Conservation (phyloP, 2,329 filamentous ascomycete species). For the Alternaria ventricosa region DNA sequence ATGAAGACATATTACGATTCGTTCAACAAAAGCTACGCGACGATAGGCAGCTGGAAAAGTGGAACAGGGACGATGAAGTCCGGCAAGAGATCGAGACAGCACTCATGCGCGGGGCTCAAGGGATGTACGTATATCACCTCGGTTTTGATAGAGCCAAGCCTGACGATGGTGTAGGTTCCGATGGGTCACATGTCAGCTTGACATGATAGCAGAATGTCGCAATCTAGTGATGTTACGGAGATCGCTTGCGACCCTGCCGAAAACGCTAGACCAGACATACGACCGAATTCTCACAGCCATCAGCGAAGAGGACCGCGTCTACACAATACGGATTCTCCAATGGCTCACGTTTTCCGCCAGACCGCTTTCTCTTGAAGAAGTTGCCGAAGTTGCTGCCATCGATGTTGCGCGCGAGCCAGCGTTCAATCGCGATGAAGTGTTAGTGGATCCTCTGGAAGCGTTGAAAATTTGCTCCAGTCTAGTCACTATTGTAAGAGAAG, state of each 20-base stretch:
- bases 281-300: conserved; percentile 34
- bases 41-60: conserved; percentile 31
- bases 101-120: conserved; percentile 32
- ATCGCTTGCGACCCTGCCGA: conserved; percentile 27
- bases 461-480: conserved; percentile 43
- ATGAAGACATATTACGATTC: conserved; percentile 38
- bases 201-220: conserved; percentile 25
- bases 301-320: conserved; percentile 16
- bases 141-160: not conserved
- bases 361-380: conserved; percentile 29
- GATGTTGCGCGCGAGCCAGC: conserved; percentile 29
- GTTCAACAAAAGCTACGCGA: conserved; percentile 45
- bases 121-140: conserved; percentile 27
- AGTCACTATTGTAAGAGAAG: conserved; percentile 24
- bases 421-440: conserved; percentile 44
- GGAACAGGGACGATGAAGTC: conserved; percentile 31
- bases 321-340: conserved; percentile 30
- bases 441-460: conserved; percentile 43
- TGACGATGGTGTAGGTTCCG: conserved; percentile 40
- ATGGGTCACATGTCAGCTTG: conserved; percentile 36
- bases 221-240: conserved; percentile 25
- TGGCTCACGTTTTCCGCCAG: conserved; percentile 34
- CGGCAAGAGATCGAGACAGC: conserved; percentile 38
- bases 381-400: conserved; percentile 35
- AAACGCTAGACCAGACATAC: conserved; percentile 38